Evolutionary conservation across 192 early-diverging fungal species (phyloP).

Genomic region (Umbelopsis sp.): DNA sequence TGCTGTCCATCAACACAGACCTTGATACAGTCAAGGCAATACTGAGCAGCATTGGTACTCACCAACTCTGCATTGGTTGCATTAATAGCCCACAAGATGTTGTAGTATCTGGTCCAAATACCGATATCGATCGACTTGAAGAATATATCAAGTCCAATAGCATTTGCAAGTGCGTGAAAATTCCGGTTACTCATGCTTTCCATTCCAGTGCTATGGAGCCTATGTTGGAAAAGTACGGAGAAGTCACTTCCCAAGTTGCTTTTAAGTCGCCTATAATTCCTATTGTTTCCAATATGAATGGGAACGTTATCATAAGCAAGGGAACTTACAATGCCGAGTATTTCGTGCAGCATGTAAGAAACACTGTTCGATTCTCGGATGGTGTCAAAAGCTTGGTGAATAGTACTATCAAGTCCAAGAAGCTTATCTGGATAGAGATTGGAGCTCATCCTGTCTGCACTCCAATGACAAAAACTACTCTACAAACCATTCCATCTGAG

Average conservation of each 20-base stretch:
- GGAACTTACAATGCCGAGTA: neutral
- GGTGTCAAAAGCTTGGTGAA: neutral
- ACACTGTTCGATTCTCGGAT: neutral
- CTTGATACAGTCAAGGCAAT: neutral
- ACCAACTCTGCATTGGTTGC: neutral
- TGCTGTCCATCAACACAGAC: neutral
- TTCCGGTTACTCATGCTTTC: neutral
- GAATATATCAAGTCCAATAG: neutral
- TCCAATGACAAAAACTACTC: neutral
- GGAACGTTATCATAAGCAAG: neutral
- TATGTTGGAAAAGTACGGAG: neutral
- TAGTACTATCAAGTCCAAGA: neutral
- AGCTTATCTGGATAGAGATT: neutral
- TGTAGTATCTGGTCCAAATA: neutral
- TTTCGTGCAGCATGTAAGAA: neutral
- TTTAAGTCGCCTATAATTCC: neutral
- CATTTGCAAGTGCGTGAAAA: neutral
- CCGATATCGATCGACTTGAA: conserved; percentile 10
- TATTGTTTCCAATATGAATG: neutral
- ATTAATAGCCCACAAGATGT: neutral
- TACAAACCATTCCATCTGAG: neutral
- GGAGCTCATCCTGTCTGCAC: conserved; percentile 17
- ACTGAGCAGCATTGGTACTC: neutral
- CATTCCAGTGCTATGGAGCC: neutral
- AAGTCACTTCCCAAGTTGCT: neutral